Evolutionary conservation across 2,329 filamentous ascomycete species (phyloP).

Genomic region (Sporothrix globosa): DNA sequence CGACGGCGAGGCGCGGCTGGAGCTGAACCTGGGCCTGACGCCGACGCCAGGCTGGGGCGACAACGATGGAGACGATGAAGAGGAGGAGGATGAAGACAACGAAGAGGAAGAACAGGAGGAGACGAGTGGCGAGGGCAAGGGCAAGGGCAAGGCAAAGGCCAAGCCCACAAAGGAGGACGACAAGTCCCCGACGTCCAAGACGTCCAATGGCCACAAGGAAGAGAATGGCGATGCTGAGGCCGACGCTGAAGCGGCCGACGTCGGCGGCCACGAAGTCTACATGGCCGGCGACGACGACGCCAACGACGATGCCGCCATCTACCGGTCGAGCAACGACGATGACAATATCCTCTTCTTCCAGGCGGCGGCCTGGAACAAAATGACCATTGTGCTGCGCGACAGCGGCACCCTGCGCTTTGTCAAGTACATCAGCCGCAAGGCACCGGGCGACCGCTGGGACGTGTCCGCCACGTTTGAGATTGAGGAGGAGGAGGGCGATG

Average conservation of each 20-base stretch:
- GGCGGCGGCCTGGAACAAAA: conserved; percentile 77
- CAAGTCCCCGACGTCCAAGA: background rate
- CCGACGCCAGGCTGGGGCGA: conserved; percentile 82
- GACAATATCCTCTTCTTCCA: conserved; percentile 69
- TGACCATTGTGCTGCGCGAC: conserved; percentile 88
- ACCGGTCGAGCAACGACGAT: conserved; percentile 78
- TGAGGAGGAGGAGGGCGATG: conserved; percentile 57
- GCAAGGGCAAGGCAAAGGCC: conserved; percentile 29
- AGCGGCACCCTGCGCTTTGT: conserved; percentile 87
- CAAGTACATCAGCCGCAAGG: conserved; percentile 86
- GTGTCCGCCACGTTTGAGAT: conserved; percentile 79
- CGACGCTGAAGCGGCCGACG: conserved; percentile 45
- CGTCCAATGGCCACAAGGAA: background rate
- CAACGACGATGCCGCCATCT: conserved; percentile 75
- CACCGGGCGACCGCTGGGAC: conserved; percentile 91
- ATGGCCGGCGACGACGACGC: conserved; percentile 84
- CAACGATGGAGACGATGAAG: conserved; percentile 51
- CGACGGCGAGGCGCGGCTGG: conserved; percentile 74
- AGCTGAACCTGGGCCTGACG: conserved; percentile 85
- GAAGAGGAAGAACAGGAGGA: conserved; percentile 39
- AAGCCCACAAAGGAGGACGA: conserved; percentile 21
- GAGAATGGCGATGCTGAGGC: conserved; percentile 33
- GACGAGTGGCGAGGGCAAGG: conserved; percentile 37
- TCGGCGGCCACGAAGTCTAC: conserved; percentile 84
- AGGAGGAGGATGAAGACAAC: conserved; percentile 43